Base-by-base conservation (phyloP, 345 rosid species). In the Odontarrhena argentea region DNA sequence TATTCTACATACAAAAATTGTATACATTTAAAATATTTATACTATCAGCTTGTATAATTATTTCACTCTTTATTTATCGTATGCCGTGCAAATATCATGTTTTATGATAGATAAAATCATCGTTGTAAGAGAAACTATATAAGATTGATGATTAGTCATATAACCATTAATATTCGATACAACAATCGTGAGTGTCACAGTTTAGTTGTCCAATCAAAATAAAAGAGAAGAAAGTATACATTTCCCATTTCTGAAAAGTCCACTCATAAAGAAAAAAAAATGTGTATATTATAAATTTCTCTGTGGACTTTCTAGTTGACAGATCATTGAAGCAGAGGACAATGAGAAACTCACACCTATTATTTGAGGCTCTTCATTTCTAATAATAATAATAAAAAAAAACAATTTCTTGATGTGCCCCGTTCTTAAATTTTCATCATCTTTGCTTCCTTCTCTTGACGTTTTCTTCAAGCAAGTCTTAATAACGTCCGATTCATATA, bases 111-210 rank as follows among this genome's bases (percentile, higher is more conserved):
- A 54, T 54, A 32, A 18, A 66, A 44, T 18, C 60, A 30, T 52
- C 13, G 2, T 42, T 32, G 24, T 22, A 65, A 54, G 50, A 55
- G 2, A 55, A 66, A 46, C 7, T 12, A 66, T 44, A 55, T 5
- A 66, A 7, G 12, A 43, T 55, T 35, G 25, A 3, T 55, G 36
- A 54, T 55, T 44, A 34, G 70, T 44, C 70, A 66, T 45, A 43
- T 44, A 58, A 35, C 46, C 71, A 55, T 14, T 59, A 42, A 50
- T 40, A n/a, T 41, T 18, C 14, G 3, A 50, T 48, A 40, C 50
- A 26, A 7, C 24, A 69, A 69, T 50, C 67, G 74, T 69, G 74
- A 69, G 22, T 48, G 59, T 69, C 74, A 69, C 74, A 60, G 74
- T 69, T 69, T 41, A 41, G 66, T 60, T 51, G 66, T 60, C 74